Conservation (phyloP, 495 filamentous ascomycete species). For the Aspergillus ostianus region DNA sequence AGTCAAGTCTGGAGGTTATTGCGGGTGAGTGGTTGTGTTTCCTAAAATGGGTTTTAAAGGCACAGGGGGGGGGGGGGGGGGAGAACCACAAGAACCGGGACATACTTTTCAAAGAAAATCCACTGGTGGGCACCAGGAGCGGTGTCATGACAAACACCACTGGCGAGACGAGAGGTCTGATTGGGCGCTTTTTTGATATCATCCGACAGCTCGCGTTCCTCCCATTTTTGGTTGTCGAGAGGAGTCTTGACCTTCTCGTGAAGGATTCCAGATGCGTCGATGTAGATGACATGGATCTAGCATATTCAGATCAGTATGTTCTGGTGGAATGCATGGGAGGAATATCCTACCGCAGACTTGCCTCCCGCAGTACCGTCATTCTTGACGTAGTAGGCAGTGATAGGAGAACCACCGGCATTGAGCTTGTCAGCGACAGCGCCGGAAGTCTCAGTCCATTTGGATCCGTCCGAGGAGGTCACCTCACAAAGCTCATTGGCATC, state of each 20-base stretch:
- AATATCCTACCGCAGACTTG: background rate
- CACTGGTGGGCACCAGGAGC: conserved; percentile 2
- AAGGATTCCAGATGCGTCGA: background rate
- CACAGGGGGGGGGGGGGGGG: no score
- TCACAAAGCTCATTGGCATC: conserved; percentile 2
- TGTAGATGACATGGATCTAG: conserved; percentile 6
- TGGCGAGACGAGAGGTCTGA: background rate
- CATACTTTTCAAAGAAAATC: conserved; percentile 3
- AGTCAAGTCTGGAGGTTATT: background rate
- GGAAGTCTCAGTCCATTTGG: background rate
- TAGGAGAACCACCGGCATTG: background rate
- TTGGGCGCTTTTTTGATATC: background rate
- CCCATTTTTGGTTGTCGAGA: background rate
- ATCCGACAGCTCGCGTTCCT: background rate
- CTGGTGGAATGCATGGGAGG: background rate
- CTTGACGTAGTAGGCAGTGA: conserved; percentile 5
- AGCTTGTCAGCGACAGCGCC: conserved; percentile 1
- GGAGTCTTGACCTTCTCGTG: conserved; percentile 1
- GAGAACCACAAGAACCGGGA: background rate
- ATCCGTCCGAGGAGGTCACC: background rate
- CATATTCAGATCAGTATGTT: background rate
- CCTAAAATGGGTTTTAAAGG: background rate
- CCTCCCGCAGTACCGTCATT: background rate
- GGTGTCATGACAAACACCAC: background rate
- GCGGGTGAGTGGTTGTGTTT: background rate